Evolutionary conservation across 2,329 filamentous ascomycete species (phyloP), one percentile per base, ranked within the genome.

Genomic region (Colletotrichum endophyticum): DNA sequence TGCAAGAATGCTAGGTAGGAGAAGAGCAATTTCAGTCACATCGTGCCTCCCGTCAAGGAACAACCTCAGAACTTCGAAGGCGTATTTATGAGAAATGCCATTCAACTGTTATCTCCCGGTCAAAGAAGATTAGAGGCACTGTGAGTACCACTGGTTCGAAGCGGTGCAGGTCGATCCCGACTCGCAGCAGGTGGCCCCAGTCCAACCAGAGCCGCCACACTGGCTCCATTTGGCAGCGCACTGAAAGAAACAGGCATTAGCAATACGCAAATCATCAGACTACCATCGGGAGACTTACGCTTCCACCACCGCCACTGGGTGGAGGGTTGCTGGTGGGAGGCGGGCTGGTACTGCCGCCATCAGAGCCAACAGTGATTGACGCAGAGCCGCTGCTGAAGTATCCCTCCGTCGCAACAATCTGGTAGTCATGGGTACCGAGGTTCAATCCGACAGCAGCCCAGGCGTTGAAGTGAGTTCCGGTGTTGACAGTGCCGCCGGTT

Each of bases 341-440:
- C 4, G 73, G 61, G 39, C 69, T 67, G 66, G 57, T 61, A 22
- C 74, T 70, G 34, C 64, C 70, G 25, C 61, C 32, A 25, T 68
- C 70, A 16, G 72, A 59, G 22, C 73, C 68, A 25, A 78, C 72
- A 56, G 70, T 83, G 30, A 83, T 79, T 13, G 39, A 79, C 1
- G 81, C 78, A 15, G 78, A 78, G 9, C 83, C 83, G 15, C 79
- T 81, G 71, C 81, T 83, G 9, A 81, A 84, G 79, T 89, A 89
- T 3, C 88, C 88, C 79, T 89, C 88, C 1, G 86, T 88, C 4
- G 88, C 89, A 27, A 89, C 81, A 70, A 91, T 89, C 83, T 87
- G 87, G 80, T 92, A 91, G 80, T 91, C 85, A 78, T 89, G 87
- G 30, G 80, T 83, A 4, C 90, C 90, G 12, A 91, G 79, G 36